A percentile compares a stretch with the other conserved stretches of the same genome.
Evolutionary conservation across 2,329 filamentous ascomycete genomes (phyloP).

Genomic region (Aspergillus transmontanensis): DNA sequence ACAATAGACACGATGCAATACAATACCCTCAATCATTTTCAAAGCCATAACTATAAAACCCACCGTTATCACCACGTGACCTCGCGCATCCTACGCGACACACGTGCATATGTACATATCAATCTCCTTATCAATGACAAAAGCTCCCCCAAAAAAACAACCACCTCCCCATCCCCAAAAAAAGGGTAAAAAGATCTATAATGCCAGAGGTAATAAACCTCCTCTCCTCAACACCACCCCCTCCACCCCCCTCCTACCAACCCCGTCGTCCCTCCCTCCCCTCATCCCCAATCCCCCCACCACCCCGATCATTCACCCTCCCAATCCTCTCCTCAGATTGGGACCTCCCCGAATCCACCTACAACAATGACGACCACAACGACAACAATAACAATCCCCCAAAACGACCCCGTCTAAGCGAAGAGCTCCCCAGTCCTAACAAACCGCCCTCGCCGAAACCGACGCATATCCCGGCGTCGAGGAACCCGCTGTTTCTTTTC

Average conservation of each 20-base stretch:
- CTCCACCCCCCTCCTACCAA: constrained; percentile 19
- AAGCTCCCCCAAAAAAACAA: not conserved
- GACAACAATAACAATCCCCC: constrained; percentile 25
- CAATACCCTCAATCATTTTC: not conserved
- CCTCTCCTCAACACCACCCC: constrained; percentile 35
- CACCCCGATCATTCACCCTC: constrained; percentile 10
- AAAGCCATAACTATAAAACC: not conserved
- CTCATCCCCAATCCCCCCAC: constrained; percentile 8
- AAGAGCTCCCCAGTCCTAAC: constrained; percentile 15
- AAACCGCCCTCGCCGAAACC: not conserved
- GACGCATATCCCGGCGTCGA: constrained; percentile 3
- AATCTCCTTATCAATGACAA: not conserved
- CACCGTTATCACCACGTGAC: not conserved
- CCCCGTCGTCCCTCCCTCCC: constrained; percentile 9
- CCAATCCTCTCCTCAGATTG: constrained; percentile 32
- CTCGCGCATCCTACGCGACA: not conserved
- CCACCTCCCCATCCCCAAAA: not conserved
- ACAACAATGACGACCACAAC: constrained; percentile 22
- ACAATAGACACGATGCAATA: not conserved
- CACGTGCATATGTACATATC: not conserved
- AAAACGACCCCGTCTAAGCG: constrained; percentile 35
- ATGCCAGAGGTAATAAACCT: constrained; percentile 46
- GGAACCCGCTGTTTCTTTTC: constrained; percentile 26
- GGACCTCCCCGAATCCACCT: constrained; percentile 28
- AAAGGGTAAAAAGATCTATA: not conserved